Conservation (phyloP, 148 eudicot genomes). For the Rhododendron molle region DNA sequence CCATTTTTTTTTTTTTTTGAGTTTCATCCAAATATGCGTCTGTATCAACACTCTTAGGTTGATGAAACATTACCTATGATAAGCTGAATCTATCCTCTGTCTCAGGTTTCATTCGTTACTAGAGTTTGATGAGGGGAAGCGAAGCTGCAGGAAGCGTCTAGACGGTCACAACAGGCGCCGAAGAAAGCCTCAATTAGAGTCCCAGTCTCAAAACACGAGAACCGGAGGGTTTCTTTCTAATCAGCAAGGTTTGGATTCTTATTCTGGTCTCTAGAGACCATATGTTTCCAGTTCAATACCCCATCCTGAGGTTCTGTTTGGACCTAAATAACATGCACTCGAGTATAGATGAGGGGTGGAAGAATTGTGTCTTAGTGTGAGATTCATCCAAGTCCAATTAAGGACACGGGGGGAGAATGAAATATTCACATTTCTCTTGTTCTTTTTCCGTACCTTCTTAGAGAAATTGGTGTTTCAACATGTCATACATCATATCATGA, state of each 20-base stretch:
- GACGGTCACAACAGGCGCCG: conserved; percentile 68
- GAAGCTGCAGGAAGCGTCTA: conserved; percentile 70
- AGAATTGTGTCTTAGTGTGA: neutral
- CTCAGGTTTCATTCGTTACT: conserved; percentile 71
- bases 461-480: neutral
- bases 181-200: conserved; percentile 75
- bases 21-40: neutral
- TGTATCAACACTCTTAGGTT: neutral
- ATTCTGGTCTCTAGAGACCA: neutral
- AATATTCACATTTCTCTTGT: neutral
- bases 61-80: neutral
- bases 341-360: neutral
- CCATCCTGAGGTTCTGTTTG: neutral
- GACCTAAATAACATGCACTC: neutral
- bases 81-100: neutral
- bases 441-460: neutral
- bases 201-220: conserved; percentile 34
- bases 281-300: neutral
- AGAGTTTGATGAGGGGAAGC: conserved; percentile 66
- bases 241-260: conserved; percentile 40
- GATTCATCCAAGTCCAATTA: neutral
- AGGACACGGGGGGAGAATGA: neutral
- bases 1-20: neutral
- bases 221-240: conserved; percentile 34
- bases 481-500: neutral